Base-by-base conservation (phyloP, 192 early-diverging fungal genomes). In the Coemansia sp. region DNA sequence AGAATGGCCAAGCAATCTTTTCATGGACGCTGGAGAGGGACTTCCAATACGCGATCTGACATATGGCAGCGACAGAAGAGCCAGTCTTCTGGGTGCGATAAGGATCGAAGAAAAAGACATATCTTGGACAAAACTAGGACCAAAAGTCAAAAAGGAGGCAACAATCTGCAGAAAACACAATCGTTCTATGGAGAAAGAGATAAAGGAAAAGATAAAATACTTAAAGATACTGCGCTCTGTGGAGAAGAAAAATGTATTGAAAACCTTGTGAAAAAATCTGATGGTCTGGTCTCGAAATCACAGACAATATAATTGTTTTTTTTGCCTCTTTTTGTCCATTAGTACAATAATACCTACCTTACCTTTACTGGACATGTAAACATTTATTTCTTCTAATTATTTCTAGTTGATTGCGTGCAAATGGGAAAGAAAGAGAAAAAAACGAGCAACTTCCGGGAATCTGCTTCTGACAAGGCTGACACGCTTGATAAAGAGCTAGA, bases 401-500 rank as follows among this genome's bases (percentile, higher is more conserved):
- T n/a, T n/a, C n/a, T n/a, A n/a, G n/a, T n/a, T n/a, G n/a, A n/a
- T n/a, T n/a, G n/a, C n/a, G n/a, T 51, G 15, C 26, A 51, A 26
- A 51, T 51, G 48, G 48, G 48, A 12, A 51, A 13, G 13, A 51
- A 23, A 51, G 26, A 23, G 13, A 21, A 51, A 51, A 21, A 51
- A 3, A 21, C 8, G 26, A 13, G 13, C 48, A 7, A 7, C 48
- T 7, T 15, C 3, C 20, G 8, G 23, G 1, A 2, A n/a, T n/a
- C n/a, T 51, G 1, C 48, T 51, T 13, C 48, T 13, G 48, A 23
- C 23, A 51, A 51, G 48, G 26, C 8, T 7, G 23, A 10, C 48
- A 23, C 15, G 58, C n/a, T 52, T 20, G 52, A 37, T 15, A 58
- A 59, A 20, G 75, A 67, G 43, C 25, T 67, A 28, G 64, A 71